Conservation (phyloP, 2,329 filamentous ascomycete species). For the Coniochaeta ligniaria region DNA sequence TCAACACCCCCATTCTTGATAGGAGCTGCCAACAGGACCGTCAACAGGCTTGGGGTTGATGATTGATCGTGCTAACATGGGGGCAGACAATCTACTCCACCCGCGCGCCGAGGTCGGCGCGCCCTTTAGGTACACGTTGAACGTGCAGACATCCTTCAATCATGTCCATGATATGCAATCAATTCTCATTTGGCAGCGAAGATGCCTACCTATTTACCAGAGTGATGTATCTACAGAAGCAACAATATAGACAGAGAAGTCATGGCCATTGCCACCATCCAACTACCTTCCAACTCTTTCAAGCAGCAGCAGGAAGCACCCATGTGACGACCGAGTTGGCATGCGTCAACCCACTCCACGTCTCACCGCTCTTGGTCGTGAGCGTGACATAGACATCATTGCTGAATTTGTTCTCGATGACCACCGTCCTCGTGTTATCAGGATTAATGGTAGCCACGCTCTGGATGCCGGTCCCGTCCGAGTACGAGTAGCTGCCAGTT, state of each 20-base stretch:
- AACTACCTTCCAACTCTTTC: not conserved
- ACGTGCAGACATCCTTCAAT: not conserved
- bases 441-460: slow-evolving; percentile 39
- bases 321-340: slow-evolving; percentile 29
- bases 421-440: slow-evolving; percentile 34
- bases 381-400: slow-evolving; percentile 36
- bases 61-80: too few species aligned
- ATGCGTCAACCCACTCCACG: slow-evolving; percentile 30
- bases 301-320: slow-evolving; percentile 22
- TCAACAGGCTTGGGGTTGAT: too few species aligned
- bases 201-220: not conserved
- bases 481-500: slow-evolving; percentile 35
- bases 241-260: not conserved
- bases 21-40: too few species aligned
- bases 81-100: too few species aligned
- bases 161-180: too few species aligned
- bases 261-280: not conserved
- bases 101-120: too few species aligned
- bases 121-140: too few species aligned
- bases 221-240: not conserved
- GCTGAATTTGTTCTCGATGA: slow-evolving; percentile 38
- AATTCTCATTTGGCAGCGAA: too few species aligned
- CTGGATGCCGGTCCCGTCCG: slow-evolving; percentile 29
- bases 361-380: slow-evolving; percentile 22
- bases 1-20: too few species aligned